Evolutionary conservation across 2,329 filamentous ascomycete genomes (phyloP), one percentile per base, ranked within the genome.

Genomic region (Alternaria incomplexa): DNA sequence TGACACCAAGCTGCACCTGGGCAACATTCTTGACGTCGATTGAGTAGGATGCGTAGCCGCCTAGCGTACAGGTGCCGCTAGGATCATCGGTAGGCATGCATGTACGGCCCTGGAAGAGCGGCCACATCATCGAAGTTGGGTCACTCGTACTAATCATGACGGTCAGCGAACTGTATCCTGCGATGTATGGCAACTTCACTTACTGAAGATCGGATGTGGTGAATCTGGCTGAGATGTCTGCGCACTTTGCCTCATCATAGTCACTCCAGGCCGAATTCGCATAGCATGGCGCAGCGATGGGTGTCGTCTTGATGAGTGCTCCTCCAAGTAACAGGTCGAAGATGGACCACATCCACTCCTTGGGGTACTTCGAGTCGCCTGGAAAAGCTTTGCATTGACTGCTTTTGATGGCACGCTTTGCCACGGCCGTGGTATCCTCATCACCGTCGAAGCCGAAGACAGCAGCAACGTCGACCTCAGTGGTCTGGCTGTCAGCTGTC

Each of bases 391-490:
- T 74, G 52, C 72, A 75, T 22, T 47, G 26, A 13, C 58, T 61
- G 43, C 44, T 63, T 28, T 36, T 47, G 28, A 20, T 20, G 20
- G 20, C 20, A 20, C 20, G 20, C 20, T 20, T 20, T 20, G 20
- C 20, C 20, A 20, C 20, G 20, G 20, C 20, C 20, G 22, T 51
- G 9, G 55, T 43, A 7, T 44, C 45, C 43, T 53, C 54, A n/a
- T 20, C 58, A 10, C 51, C 43, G 3, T 61, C 62, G 17, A 68
- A 85, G 78, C 23, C 83, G 82, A 50, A 53, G 10, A 67, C 26
- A 2, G 56, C 53, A 25, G 28, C 15, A 5, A 65, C 25, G 15
- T 70, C 53, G 8, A 58, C 46, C 10, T 40, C 46, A 11, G 56
- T 58, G 3, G 25, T 40, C 15, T 66, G 55, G 12, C 47, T 44